phyloP scores from a whole-genome alignment of 805 yeast species.

The Yarrowia divulgata region DNA sequence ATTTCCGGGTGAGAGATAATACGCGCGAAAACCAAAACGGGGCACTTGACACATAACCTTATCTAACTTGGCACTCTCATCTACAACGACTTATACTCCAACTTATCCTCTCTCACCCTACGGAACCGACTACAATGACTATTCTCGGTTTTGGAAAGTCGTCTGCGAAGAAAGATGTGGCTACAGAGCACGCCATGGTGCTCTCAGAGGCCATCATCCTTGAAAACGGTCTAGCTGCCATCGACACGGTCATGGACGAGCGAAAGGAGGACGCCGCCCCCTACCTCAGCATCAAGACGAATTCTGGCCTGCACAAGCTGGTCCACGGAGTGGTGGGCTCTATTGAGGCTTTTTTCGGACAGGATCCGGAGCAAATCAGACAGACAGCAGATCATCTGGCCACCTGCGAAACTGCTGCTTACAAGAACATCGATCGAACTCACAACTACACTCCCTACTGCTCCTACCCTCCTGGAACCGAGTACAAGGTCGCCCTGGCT shows the following conservation, averaged over 20 bases:
- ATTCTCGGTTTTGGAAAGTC: constrained; percentile 37
- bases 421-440: constrained; percentile 30
- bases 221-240: constrained; percentile 26
- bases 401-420: constrained; percentile 20
- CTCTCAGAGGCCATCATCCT: constrained; percentile 37
- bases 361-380: constrained; percentile 31
- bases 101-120: constrained; percentile 24
- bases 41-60: constrained; percentile 37
- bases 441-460: constrained; percentile 34
- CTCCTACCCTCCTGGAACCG: constrained; percentile 89
- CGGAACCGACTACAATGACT: constrained; percentile 30
- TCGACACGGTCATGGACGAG: constrained; percentile 38
- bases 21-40: constrained; percentile 36
- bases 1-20: constrained; percentile 36
- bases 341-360: constrained; percentile 33
- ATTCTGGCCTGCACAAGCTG: constrained; percentile 27
- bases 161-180: constrained; percentile 15
- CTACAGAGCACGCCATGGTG: constrained; percentile 17
- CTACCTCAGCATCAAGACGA: constrained; percentile 19
- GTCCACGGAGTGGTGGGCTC: constrained; percentile 28
- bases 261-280: constrained; percentile 36
- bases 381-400: constrained; percentile 23
- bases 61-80: constrained; percentile 33
- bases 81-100: constrained; percentile 23
- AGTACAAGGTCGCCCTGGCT: constrained; percentile 88